Conservation (phyloP, 2,329 filamentous ascomycete genomes). For the Gnomoniopsis smithogilvyi region DNA sequence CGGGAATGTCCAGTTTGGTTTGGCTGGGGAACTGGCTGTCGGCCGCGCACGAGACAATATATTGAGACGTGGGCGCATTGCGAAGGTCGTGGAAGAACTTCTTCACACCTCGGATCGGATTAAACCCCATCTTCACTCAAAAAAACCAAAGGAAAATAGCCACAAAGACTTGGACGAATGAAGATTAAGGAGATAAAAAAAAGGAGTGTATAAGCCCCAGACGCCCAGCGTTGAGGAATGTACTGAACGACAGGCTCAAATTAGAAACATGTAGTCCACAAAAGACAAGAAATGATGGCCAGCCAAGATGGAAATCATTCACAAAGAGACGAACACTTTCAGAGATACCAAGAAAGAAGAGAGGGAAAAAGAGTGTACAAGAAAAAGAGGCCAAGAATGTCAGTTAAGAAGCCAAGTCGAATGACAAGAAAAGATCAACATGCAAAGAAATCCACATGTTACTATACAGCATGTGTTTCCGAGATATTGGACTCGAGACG, state of each 20-base stretch:
- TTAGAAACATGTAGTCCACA: background rate
- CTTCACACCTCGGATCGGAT: constrained; percentile 9
- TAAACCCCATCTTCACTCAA: constrained; percentile 13
- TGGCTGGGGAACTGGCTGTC: constrained; percentile 18
- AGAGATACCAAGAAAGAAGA: constrained; percentile 1
- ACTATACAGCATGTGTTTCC: background rate
- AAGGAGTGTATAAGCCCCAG: background rate
- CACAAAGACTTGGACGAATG: background rate
- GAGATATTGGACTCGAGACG: constrained; percentile 2
- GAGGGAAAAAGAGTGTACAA: too few species aligned
- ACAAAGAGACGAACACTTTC: background rate
- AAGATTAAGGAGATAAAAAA: background rate
- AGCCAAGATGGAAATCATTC: constrained; percentile 7
- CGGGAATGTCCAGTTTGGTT: constrained; percentile 1
- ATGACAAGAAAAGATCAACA: background rate
- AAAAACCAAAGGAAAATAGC: background rate
- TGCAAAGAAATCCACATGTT: background rate
- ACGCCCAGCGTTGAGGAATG: constrained; percentile 14
- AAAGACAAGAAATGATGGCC: background rate
- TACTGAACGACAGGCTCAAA: background rate
- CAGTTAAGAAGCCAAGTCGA: background rate
- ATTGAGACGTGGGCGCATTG: constrained; percentile 20
- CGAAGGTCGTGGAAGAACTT: constrained; percentile 18
- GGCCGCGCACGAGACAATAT: constrained; percentile 17
- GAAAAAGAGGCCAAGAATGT: background rate